Conservation (phyloP, 805 yeast genomes). For the Metschnikowia lochheadii region DNA sequence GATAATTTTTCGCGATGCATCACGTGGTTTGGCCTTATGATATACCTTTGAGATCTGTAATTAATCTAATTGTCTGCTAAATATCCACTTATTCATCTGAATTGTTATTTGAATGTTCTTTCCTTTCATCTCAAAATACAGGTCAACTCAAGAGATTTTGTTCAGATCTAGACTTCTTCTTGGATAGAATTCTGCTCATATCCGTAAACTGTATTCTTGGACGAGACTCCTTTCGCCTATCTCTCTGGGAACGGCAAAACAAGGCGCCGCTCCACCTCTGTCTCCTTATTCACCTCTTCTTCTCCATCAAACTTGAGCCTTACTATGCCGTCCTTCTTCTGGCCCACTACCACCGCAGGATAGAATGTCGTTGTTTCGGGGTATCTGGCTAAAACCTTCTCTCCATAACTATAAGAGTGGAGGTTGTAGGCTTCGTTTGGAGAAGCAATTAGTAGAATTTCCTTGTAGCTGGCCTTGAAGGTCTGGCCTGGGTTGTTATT, state of each 20-base stretch:
- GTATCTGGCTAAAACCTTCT: slow-evolving; percentile 85
- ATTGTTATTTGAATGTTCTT: no score
- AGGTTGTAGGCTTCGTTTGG: slow-evolving; percentile 38
- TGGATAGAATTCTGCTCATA: no score
- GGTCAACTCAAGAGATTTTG: no score
- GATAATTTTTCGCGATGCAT: slow-evolving; percentile 2
- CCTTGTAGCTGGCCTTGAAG: slow-evolving; percentile 79
- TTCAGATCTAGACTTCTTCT: no score
- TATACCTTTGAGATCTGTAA: not conserved
- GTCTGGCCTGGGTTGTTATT: slow-evolving; percentile 81
- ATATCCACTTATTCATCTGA: no score
- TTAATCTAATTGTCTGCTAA: no score
- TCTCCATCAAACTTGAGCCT: slow-evolving; percentile 90
- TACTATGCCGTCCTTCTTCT: slow-evolving; percentile 70
- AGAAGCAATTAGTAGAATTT: slow-evolving; percentile 69
- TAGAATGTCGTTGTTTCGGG: slow-evolving; percentile 98
- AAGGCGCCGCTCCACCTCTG: slow-evolving; percentile 80
- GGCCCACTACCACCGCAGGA: slow-evolving; percentile 85
- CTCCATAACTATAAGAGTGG: slow-evolving; percentile 62
- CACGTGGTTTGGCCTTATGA: not conserved
- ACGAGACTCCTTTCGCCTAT: not conserved
- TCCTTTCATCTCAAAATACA: no score
- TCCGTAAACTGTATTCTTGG: no score
- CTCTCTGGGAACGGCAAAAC: slow-evolving; percentile 70
- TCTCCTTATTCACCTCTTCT: slow-evolving; percentile 93